Evolutionary conservation across 345 rosid species (phyloP), one percentile per base, ranked within the genome.

Genomic region (Pelargonium nanum): DNA sequence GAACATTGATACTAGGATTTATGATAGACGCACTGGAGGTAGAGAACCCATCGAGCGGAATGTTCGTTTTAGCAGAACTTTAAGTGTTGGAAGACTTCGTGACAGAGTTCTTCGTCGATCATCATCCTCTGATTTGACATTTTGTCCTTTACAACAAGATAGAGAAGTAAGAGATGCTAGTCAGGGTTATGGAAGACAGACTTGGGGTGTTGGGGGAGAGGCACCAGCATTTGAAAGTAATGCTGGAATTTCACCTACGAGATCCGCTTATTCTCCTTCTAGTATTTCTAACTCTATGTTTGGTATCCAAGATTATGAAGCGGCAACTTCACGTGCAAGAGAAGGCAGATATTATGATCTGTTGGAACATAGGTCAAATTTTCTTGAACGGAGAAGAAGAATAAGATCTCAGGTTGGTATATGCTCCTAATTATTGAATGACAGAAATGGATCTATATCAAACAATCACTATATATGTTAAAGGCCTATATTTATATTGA

Each of bases 11-110:
- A 62, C 67, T 67, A 83, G 83, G 66, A 22, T 67, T 75, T 61
- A 80, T 62, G 91, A 83, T 64, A 75, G 91, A 70, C 71, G 86
- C 70, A 69, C 60, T 19, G 84, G 74, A 56, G 79, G 75, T 50
- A 81, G 80, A 16, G 96, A 85, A 57, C 87, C 89, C 58, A 79
- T 76, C 56, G 97, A 93, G 7, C 72, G 81, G 58, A 93, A 89
- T 78, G 96, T 86, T 72, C 79, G 82, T 54, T 93, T 87, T 78
- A 89, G 96, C 60, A 76, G 99, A 72, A 84, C 99, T 19, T 76
- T 93, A 48, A 93, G 99, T 78, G 97, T 93, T 61, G 99, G 99
- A 67, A 78, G 99, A 76, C 96, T 93, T 56, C 96, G 97, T 54
- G 97, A 93, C 24, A 82, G 99, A 74, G 99, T 93, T 73, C 90